Percentiles rank a stretch among this genome's conserved stretches.
Conservation (phyloP, 2,329 filamentous ascomycete genomes). For the Penicillium sp. region DNA sequence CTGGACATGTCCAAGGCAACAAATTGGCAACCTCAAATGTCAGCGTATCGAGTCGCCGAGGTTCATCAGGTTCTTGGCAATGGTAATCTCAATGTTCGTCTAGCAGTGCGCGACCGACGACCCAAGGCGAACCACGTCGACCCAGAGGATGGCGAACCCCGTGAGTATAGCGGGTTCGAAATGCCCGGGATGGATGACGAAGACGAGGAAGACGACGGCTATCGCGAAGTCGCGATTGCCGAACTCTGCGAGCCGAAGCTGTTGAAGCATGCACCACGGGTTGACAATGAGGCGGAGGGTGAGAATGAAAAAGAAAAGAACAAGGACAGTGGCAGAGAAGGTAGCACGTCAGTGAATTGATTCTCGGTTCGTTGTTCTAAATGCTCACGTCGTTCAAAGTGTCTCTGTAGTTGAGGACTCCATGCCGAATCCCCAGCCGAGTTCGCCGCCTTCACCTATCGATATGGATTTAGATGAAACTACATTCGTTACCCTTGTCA, state of each 20-base stretch:
- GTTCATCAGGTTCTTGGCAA: conserved; percentile 60
- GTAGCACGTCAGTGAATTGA: conserved; percentile 45
- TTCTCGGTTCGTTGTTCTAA: conserved; percentile 25
- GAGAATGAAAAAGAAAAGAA: conserved; percentile 21
- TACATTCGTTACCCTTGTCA: conserved; percentile 24
- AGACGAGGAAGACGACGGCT: conserved; percentile 59
- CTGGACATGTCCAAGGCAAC: conserved; percentile 51
- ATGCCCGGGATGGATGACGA: conserved; percentile 65
- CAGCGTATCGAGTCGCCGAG: conserved; percentile 65
- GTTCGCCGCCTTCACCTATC: conserved; percentile 1
- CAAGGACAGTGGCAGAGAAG: conserved; percentile 27
- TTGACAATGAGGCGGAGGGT: conserved; percentile 23
- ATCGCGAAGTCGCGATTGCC: conserved; percentile 59
- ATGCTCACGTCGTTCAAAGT: conserved; percentile 35
- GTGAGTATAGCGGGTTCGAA: conserved; percentile 78
- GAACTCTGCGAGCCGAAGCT: conserved; percentile 71
- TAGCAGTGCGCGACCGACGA: conserved; percentile 70
- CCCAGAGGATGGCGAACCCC: conserved; percentile 63
- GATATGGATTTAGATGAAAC: conserved; percentile 26
- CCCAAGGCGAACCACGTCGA: conserved; percentile 62
- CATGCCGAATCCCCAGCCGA: conserved; percentile 23
- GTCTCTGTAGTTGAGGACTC: conserved; percentile 31
- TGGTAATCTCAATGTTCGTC: conserved; percentile 59
- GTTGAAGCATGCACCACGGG: conserved; percentile 49
- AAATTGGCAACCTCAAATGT: conserved; percentile 51